Conservation (phyloP, 257 asterid species). For the Plantago ovata region DNA sequence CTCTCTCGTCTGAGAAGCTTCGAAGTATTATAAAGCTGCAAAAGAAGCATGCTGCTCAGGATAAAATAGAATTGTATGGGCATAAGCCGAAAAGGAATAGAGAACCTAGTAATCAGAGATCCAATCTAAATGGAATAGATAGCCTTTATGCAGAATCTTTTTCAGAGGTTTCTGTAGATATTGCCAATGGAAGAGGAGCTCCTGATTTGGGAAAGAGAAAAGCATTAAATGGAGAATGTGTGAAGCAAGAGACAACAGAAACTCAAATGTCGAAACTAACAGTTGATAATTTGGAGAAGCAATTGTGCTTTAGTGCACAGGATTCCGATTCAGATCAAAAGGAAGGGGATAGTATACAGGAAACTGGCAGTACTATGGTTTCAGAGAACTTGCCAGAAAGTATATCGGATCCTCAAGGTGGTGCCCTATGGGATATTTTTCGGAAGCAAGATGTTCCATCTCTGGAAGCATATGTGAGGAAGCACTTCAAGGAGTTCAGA, state of each 20-base stretch:
- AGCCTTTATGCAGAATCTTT: background rate
- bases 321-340: background rate
- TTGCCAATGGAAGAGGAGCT: constrained; percentile 18
- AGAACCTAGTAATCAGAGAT: background rate
- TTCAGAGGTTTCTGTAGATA: background rate
- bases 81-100: constrained; percentile 5
- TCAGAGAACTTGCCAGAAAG: background rate
- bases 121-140: background rate
- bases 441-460: constrained; percentile 64
- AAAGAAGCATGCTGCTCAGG: constrained; percentile 51
- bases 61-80: constrained; percentile 30
- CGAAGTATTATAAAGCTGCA: constrained; percentile 19
- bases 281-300: background rate
- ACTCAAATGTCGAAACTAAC: background rate
- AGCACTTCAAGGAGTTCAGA: constrained; percentile 57
- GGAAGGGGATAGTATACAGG: background rate
- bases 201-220: constrained; percentile 4
- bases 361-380: background rate
- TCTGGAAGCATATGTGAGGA: constrained; percentile 45
- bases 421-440: constrained; percentile 83
- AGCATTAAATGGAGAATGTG: background rate
- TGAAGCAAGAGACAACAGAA: background rate
- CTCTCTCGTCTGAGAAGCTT: constrained; percentile 22
- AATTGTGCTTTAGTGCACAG: background rate
- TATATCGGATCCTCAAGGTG: constrained; percentile 46